Evolutionary conservation across 2,329 filamentous ascomycete genomes (phyloP).

Genomic region (Nemania diffusa): DNA sequence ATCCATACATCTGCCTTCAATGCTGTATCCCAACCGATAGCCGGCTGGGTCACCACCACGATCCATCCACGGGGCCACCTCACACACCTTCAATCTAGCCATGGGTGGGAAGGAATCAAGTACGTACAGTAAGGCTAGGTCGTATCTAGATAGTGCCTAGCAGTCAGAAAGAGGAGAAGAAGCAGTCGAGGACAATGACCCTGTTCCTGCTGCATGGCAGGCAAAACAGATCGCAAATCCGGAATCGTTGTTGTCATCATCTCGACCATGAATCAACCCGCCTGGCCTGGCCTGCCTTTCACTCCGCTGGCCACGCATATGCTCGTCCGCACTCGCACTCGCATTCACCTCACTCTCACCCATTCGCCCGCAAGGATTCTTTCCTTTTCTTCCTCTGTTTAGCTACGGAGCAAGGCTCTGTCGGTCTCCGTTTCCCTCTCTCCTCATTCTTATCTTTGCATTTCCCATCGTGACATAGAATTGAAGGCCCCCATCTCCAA

Average conservation of each 20-base stretch:
- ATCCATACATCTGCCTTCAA: too few relatives aligned
- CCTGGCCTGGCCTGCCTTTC: slow-evolving; percentile 12
- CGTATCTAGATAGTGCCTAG: slow-evolving; percentile 15
- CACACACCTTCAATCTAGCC: slow-evolving; percentile 14
- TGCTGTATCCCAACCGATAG: slow-evolving; percentile 10
- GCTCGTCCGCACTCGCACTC: slow-evolving; percentile 7
- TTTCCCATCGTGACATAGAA: slow-evolving; percentile 22
- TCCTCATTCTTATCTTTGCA: background rate
- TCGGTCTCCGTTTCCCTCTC: background rate
- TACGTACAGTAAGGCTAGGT: slow-evolving; percentile 26
- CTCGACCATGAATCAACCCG: slow-evolving; percentile 17
- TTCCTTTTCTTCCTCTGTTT: background rate
- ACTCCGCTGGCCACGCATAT: slow-evolving; percentile 16
- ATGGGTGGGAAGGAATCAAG: slow-evolving; percentile 19
- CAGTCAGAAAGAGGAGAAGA: slow-evolving; percentile 16
- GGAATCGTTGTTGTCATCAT: slow-evolving; percentile 22
- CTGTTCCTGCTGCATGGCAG: slow-evolving; percentile 11
- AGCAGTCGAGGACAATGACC: background rate
- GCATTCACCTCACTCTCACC: background rate
- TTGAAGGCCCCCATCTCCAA: slow-evolving; percentile 12
- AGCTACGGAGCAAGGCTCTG: background rate
- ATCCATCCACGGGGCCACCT: slow-evolving; percentile 22
- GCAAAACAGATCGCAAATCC: slow-evolving; percentile 13
- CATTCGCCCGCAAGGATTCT: background rate
- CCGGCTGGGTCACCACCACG: slow-evolving; percentile 26